Percentiles rank a stretch among this genome's conserved stretches.
These are phyloP conservation scores for Nannochloropsis salina DNA, from an alignment of 108 stramenopile species.

Conservation along the genomic window DNA sequence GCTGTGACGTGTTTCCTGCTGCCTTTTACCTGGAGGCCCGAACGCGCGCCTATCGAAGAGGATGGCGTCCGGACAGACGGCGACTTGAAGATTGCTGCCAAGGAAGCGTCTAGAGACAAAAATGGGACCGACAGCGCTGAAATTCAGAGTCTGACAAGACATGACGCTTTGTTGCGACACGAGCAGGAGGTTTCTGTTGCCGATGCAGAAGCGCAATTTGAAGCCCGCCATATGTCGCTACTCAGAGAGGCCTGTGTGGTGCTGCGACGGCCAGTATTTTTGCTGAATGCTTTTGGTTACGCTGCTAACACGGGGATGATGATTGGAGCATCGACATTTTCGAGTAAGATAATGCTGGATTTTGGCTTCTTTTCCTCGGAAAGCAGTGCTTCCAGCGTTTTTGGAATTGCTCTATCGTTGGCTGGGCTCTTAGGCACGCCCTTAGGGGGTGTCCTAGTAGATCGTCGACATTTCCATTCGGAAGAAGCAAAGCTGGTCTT, in stretches of 20 bases:
- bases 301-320: constrained; percentile 46
- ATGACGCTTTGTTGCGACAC: background rate
- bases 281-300: constrained; percentile 41
- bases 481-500: background rate
- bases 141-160: too few relatives aligned
- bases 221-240: background rate
- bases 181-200: background rate
- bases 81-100: too few relatives aligned
- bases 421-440: constrained; percentile 54
- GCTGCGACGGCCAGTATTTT: constrained; percentile 24
- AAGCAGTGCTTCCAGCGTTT: constrained; percentile 37
- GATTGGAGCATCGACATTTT: constrained; percentile 48
- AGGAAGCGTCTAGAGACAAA: too few relatives aligned
- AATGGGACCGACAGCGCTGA: too few relatives aligned
- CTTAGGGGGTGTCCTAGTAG: constrained; percentile 50
- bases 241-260: constrained; percentile 18
- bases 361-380: constrained; percentile 33
- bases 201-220: background rate
- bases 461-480: constrained; percentile 12
- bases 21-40: constrained; percentile 20
- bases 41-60: background rate
- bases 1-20: constrained; percentile 37
- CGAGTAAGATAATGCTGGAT: constrained; percentile 40
- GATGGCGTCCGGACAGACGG: background rate
- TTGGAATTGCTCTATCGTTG: constrained; percentile 43